Evolutionary conservation across 139 green algal genomes (phyloP), one percentile per base, ranked within the genome.

Genomic region (Tetraselmis striata): DNA sequence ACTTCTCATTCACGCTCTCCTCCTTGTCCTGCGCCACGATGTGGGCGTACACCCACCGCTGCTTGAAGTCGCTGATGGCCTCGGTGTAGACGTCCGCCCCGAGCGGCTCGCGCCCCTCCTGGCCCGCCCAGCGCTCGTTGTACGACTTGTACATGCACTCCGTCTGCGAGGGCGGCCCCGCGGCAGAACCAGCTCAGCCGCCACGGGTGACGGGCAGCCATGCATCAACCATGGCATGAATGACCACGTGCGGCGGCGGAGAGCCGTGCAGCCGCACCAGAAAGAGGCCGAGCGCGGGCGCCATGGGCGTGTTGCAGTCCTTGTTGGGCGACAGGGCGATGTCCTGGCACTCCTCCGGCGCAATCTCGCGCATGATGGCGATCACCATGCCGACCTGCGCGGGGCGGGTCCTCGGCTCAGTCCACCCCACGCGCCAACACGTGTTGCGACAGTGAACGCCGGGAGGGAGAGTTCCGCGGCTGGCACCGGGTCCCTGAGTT

Each of bases 231-330:
- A n/a, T n/a, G n/a, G n/a, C n/a, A n/a, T n/a, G n/a, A n/a, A n/a
- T n/a, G n/a, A n/a, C n/a, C n/a, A n/a, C n/a, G n/a, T n/a, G n/a
- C n/a, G n/a, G n/a, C n/a, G n/a, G n/a, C n/a, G n/a, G n/a, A n/a
- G n/a, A n/a, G n/a, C n/a, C n/a, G n/a, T n/a, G n/a, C n/a, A n/a
- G n/a, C 11, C 83, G 30, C 79, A 87, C 87, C 85, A 98, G 88
- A 59, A 97, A 95, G 74, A 98, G 88, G 26, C 95, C 95, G 59
- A 97, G 85, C 79, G 94, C 94, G 0, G 95, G 95, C 23, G 95
- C 95, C 89, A 98, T 92, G 29, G 94, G 95, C 31, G 86, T 88
- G 81, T 87, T 85, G 59, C 88, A 81, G 85, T 78, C 76, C 5
- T 82, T 79, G 28, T 86, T 31, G n/a, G n/a, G n/a, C 1, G 85